Base-by-base conservation (phyloP, 2,329 filamentous ascomycete genomes). In the Lizonia empirigonia region DNA sequence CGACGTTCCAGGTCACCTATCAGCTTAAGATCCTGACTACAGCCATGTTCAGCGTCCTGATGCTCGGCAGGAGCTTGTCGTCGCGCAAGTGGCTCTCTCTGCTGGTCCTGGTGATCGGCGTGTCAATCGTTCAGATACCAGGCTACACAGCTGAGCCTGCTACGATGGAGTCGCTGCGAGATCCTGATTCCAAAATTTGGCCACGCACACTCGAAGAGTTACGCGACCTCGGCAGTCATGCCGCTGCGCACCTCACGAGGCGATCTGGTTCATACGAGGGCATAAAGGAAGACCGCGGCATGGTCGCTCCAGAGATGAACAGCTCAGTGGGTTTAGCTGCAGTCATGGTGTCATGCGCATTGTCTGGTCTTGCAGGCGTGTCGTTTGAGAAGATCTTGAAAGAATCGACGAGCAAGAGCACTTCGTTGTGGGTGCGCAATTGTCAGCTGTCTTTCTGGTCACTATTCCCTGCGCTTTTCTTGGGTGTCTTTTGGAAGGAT, bases 361-460 rank as follows among this genome's bases (percentile, higher is more conserved):
- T 94, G 7, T 96, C 92, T 1, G 91, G 91, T 2, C 77, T 96
- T 39, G 93, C 91, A 0, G 89, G 91, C 0, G 90, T 93, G 1
- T 91, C 90, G 64, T 92, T 93, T 59, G 90, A 97, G 72, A 97
- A 95, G 75, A 86, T 97, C 3, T 79, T 97, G 47, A 96, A 95
- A 72, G 89, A 96, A 59, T 88, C 89, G n/a, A 81, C 84, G 0
- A 57, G 82, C 2, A 82, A 85, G 38, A 86, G 85, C 9, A 87
- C 87, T 5, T 93, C 90, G 0, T 81, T 97, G 12, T 99, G 94
- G 94, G 87, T 94, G 34, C 87, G 94, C 55, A 99, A 97, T 70
- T 88, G 97, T 37, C 94, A 99, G 73, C 79, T 99, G 19, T 92
- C 91, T 1, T 90, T 97, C 68, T 99, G 96, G 77, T 96, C 92